A percentile compares a stretch with the other conserved stretches of the same genome.
Evolutionary conservation across 768 basidiomycete species (phyloP).

Genomic region (Kwoniella heveanensis): DNA sequence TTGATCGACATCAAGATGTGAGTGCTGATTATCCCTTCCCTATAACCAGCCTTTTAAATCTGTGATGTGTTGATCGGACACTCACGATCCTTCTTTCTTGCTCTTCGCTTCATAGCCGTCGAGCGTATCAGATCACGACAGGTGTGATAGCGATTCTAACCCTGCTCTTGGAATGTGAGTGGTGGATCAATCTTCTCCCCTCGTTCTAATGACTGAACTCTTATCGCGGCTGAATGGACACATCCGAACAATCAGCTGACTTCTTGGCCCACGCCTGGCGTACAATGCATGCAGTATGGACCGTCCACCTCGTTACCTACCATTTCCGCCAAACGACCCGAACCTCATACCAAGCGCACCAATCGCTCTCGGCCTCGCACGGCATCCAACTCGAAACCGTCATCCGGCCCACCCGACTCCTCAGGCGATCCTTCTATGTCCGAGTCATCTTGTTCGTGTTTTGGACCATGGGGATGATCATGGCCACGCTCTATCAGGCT

Average conservation of each 20-base stretch:
- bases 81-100: neutral
- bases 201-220: too few relatives aligned
- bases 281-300: slow-evolving; percentile 25
- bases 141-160: slow-evolving; percentile 13
- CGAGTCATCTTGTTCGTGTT: slow-evolving; percentile 15
- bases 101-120: neutral
- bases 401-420: slow-evolving; percentile 1
- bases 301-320: slow-evolving; percentile 3
- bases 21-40: slow-evolving; percentile 4
- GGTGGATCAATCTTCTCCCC: too few relatives aligned
- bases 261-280: too few relatives aligned
- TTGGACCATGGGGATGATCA: slow-evolving; percentile 21
- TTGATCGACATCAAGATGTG: slow-evolving; percentile 11
- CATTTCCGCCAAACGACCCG: slow-evolving; percentile 12
- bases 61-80: neutral
- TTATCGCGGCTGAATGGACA: too few relatives aligned
- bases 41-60: too few relatives aligned
- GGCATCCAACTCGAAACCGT: neutral
- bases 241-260: too few relatives aligned
- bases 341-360: slow-evolving; percentile 2
- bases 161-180: slow-evolving; percentile 21
- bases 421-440: slow-evolving; percentile 17
- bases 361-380: neutral
- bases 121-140: slow-evolving; percentile 15
- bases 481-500: slow-evolving; percentile 18